Evolutionary conservation across 306 rosid species (phyloP), one percentile per base, ranked within the genome.

Genomic region (Acacia melanoxylon): DNA sequence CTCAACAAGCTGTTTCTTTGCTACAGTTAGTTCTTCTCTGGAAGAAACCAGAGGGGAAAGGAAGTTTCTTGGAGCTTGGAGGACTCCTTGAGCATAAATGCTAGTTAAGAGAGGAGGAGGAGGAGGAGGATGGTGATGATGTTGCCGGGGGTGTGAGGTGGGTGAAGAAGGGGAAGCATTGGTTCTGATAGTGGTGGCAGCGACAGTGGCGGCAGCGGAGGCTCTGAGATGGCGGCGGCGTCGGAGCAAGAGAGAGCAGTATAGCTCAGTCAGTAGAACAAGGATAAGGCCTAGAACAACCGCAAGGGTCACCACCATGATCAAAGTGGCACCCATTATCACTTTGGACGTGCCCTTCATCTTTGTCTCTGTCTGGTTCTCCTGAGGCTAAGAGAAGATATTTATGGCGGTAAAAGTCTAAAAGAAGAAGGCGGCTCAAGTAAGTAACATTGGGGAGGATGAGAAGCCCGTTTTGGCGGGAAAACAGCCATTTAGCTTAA

Each of bases 251-350:
- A 94, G 97, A 68, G 97, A 94, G 29, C 98, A 94, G 88, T 92
- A 94, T 81, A 94, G 98, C 86, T 94, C 98, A 11, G 94, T 94
- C 16, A 94, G 90, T 75, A 94, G 89, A 35, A 94, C 94, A 44
- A 91, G 35, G 4, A 31, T 31, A 3, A 31, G 35, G 35, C 35
- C 35, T 31, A 31, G 35, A 35, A 94, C 94, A 44, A 91, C 82
- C 52, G 97, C 97, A 68, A 94, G 98, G 88, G 87, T 89, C 82
- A 89, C 94, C 82, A 91, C 89, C 97, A 92, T 89, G 46, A 89
- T 89, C 77, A 94, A 85, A 42, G 98, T 92, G 29, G 98, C 98
- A 51, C 92, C 98, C 95, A 94, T 80, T 54, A 94, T 92, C 85
- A 89, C 91, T 87, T 87, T 92, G 78, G 98, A 92, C 48, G 95